Base-by-base conservation (phyloP, 2,329 filamentous ascomycete species). In the Pseudomassariella vexata region DNA sequence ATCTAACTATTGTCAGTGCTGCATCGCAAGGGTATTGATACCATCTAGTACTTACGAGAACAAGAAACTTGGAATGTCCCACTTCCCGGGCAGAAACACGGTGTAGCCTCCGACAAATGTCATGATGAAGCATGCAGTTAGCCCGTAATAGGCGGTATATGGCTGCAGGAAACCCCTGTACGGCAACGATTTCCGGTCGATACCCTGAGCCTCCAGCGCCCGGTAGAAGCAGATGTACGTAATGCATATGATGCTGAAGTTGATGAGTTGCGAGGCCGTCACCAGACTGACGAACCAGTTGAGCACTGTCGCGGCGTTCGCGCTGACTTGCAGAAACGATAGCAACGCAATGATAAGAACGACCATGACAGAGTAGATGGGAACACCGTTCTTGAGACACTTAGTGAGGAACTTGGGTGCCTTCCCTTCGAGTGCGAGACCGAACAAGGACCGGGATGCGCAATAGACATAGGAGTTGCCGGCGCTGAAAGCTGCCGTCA, bases 261-360 rank as follows among this genome's bases (percentile, higher is more conserved):
- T 83, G 59, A 87, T 79, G 10, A 87, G 68, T 47, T 85, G 80
- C 1, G 82, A 84, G 0, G 84, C 81, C 9, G 84, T 87, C 12
- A 85, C 62, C 1, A 72, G 50, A 37, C 73, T 82, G 24, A 85
- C 73, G 42, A 88, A 77, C 83, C 83, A 88, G 27, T 68, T 68
- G 40, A 89, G 62, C 2, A 88, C 85, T 18, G 79, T 74, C 4
- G 82, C 71, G 0, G 78, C 70, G 36, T 68, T 67, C 40, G 75
- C 70, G 6, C 75, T 81, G 12, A 90, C 69, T 54, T 88, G 80
- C 28, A 89, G 61, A 57, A 88, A 92, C 3, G 79, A 75, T 9
- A 94, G 62, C 6, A 87, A 64, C 1, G 81, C 73, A 45, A 92
- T 77, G 4, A 73, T 53, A 28, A 87, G 68, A 1, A 84, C 81